phyloP scores from a whole-genome alignment of 768 basidiomycete species.

The Xerocomellus amylosporus region DNA sequence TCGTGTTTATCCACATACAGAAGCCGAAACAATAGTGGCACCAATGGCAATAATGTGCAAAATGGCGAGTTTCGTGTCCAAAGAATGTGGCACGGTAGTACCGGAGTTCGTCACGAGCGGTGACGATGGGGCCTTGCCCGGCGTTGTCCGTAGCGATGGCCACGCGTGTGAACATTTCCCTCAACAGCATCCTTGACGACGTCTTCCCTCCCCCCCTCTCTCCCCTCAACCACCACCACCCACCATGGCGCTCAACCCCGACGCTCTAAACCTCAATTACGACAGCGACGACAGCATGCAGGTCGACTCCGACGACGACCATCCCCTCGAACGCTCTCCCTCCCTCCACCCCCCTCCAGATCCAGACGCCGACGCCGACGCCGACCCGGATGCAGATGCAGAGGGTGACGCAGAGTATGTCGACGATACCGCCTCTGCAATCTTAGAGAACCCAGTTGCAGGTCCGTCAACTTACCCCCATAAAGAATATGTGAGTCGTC shows the following conservation, averaged over 20 bases:
- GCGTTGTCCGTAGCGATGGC: conserved; percentile 43
- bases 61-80: conserved; percentile 27
- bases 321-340: conserved; percentile 7
- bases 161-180: conserved; percentile 42
- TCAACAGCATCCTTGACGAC: conserved; percentile 42
- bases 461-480: conserved; percentile 45
- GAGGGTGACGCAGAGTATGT: conserved; percentile 44
- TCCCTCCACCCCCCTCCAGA: conserved; percentile 21
- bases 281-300: conserved; percentile 62
- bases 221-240: conserved; percentile 37
- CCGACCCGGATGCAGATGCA: conserved; percentile 44
- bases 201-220: conserved; percentile 33
- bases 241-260: conserved; percentile 37
- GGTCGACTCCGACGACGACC: conserved; percentile 59
- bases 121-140: conserved; percentile 43
- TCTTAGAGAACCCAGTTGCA: conserved; percentile 36
- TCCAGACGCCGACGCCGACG: conserved; percentile 56
- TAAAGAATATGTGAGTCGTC: conserved; percentile 57
- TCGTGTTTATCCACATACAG: not conserved
- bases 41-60: conserved; percentile 8
- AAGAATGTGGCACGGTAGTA: conserved; percentile 32
- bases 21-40: conserved; percentile 1
- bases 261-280: conserved; percentile 54
- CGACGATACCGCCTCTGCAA: conserved; percentile 37
- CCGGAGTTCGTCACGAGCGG: conserved; percentile 42